Evolutionary conservation across 2,329 filamentous ascomycete genomes (phyloP), one percentile per base, ranked within the genome.

Genomic region (Dothideomycetidae sp.): DNA sequence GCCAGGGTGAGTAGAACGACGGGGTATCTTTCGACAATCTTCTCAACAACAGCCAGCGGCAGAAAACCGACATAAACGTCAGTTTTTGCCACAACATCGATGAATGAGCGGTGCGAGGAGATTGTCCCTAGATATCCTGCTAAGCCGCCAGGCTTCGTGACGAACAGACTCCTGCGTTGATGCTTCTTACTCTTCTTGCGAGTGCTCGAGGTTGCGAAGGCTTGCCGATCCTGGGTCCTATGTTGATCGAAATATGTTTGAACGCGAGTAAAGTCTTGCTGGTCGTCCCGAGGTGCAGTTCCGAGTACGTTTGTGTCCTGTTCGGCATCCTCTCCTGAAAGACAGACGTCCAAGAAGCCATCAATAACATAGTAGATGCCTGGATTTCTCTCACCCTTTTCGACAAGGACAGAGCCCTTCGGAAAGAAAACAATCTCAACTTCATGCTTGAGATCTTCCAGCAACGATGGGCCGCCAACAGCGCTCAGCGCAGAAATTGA

Each of bases 341-440:
- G 78, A 43, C 84, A 85, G 30, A 96, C 86, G 51, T 98, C 90
- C 23, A 98, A 63, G 50, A 98, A 98, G 0, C 90, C 90, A 55
- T 98, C 90, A 34, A 98, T 81, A 3, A 98, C 88, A 58, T 98
- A 98, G 61, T 98, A 98, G 1, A 98, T 58, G 0, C 90, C 90
- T 0, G 90, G 90, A 48, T 92, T 93, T n/a, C 90, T 73, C 56
- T 98, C 90, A 7, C 90, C 88, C 60, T 96, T 86, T 52, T 98
- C 90, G 0, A 98, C 86, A 11, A 98, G 68, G 1, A 98, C 81
- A 2, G 90, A 88, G 2, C 82, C 86, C 55, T 96, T 83, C 0
- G 86, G 88, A 47, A 98, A 98, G 61, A 82, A 96, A 4, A 98
- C 90, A 46, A 98, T 94, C 53, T 98, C 90, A 2, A 96, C 74